Evolutionary conservation across 371 early-diverging fungal genomes (phyloP).

Genomic region (Mycotypha africana): DNA sequence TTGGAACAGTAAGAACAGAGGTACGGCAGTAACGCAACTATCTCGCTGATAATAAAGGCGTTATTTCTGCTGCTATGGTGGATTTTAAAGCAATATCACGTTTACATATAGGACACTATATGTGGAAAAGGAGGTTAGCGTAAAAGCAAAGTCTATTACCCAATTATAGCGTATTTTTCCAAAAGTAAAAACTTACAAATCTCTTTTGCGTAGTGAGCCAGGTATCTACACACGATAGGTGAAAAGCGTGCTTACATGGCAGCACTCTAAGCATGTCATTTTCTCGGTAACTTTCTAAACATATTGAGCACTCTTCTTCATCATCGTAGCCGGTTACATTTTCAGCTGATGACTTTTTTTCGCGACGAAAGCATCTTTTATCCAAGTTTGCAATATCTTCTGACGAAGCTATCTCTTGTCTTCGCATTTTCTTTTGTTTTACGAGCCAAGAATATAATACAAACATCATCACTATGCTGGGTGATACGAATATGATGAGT

Average conservation of each 20-base stretch:
- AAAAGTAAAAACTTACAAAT: slow-evolving; percentile 50
- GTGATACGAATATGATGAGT: slow-evolving; percentile 64
- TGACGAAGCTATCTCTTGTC: slow-evolving; percentile 60
- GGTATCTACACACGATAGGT: slow-evolving; percentile 84
- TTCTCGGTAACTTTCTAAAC: slow-evolving; percentile 84
- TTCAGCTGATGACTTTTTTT: slow-evolving; percentile 48
- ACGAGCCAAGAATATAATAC: slow-evolving; percentile 64
- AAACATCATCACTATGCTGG: slow-evolving; percentile 63
- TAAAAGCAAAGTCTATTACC: not conserved
- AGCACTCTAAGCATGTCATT: slow-evolving; percentile 75
- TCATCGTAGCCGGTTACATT: slow-evolving; percentile 67
- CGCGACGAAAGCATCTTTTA: slow-evolving; percentile 48
- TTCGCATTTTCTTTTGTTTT: slow-evolving; percentile 50
- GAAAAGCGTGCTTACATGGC: slow-evolving; percentile 90
- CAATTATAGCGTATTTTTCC: no score
- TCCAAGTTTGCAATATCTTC: slow-evolving; percentile 60
- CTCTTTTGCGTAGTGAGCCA: slow-evolving; percentile 81
- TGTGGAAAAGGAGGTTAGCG: slow-evolving; percentile 1
- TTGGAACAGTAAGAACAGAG: not conserved
- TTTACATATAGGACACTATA: slow-evolving; percentile 77
- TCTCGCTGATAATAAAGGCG: no score
- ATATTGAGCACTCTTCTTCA: slow-evolving; percentile 92
- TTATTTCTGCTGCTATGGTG: no score
- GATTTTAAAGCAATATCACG: slow-evolving; percentile 47
- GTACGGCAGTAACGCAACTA: no score